These are phyloP conservation scores for Psilocybe sp. DNA, from an alignment of 768 basidiomycete genomes.

Conservation along the genomic window DNA sequence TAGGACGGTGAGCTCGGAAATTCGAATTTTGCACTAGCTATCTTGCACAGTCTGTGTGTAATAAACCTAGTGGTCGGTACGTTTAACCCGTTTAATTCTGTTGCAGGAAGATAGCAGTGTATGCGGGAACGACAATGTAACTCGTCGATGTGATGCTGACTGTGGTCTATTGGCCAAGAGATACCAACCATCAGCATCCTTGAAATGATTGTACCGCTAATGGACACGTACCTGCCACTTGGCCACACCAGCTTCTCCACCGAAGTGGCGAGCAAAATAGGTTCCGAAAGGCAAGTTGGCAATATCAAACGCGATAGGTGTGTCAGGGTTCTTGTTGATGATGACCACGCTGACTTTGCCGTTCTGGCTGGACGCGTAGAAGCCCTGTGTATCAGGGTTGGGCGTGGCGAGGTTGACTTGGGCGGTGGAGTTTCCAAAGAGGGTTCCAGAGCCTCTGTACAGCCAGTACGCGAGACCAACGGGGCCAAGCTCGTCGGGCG, in stretches of 20 bases:
- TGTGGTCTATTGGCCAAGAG: constrained; percentile 20
- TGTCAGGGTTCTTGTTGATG: constrained; percentile 47
- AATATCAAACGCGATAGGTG: constrained; percentile 37
- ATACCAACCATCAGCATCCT: neutral
- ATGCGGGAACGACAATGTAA: constrained; percentile 34
- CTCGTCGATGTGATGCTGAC: constrained; percentile 25
- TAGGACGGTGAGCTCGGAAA: no score
- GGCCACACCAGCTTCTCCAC: constrained; percentile 48
- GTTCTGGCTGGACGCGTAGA: constrained; percentile 43
- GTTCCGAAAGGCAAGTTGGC: constrained; percentile 42
- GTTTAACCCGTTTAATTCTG: constrained; percentile 15
- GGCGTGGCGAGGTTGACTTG: constrained; percentile 42
- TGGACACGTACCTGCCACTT: constrained; percentile 47
- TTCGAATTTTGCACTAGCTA: no score
- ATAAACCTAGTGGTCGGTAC: no score
- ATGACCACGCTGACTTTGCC: constrained; percentile 43
- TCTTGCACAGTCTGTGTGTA: no score
- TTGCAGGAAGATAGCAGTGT: constrained; percentile 34
- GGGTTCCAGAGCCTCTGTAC: constrained; percentile 46
- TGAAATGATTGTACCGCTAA: neutral
- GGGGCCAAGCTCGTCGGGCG: constrained; percentile 44
- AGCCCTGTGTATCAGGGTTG: constrained; percentile 39
- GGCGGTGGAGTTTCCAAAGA: constrained; percentile 42
- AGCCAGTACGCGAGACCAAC: constrained; percentile 55
- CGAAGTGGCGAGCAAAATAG: constrained; percentile 57